A percentile compares a stretch with the other conserved stretches of the same genome.
These are phyloP conservation scores for Syncephalastrum racemosum DNA, from an alignment of 371 early-diverging fungal genomes.

Conservation along the genomic window DNA sequence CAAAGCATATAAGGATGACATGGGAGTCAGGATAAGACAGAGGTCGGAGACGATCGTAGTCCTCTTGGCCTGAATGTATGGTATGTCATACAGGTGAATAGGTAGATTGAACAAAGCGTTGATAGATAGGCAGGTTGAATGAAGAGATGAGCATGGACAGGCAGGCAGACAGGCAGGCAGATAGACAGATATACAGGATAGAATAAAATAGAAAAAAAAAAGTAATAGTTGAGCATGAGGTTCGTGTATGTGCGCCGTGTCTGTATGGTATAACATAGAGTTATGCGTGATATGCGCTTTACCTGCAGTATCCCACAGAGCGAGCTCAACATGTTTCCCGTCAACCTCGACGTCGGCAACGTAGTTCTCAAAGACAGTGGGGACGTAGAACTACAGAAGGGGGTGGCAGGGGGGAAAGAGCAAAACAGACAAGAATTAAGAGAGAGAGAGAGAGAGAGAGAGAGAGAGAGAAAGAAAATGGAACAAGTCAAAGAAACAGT, in stretches of 20 bases:
- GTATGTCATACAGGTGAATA: no score
- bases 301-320: constrained; percentile 98
- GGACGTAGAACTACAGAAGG: constrained; percentile 84
- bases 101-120: constrained; percentile 7
- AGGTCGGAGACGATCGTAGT: constrained; percentile 90
- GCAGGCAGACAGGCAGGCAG: constrained; percentile 18
- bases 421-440: background rate
- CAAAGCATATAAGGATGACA: constrained; percentile 85
- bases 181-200: background rate
- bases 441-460: background rate
- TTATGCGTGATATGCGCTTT: constrained; percentile 26
- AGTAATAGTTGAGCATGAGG: background rate
- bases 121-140: background rate
- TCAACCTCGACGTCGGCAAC: constrained; percentile 82
- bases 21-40: constrained; percentile 91
- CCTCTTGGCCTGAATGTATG: constrained; percentile 72
- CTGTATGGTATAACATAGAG: background rate
- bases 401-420: no score
- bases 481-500: background rate
- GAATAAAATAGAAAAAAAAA: constrained; percentile 2
- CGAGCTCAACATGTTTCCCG: constrained; percentile 39
- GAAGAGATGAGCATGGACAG: background rate
- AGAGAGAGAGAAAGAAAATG: background rate
- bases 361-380: constrained; percentile 96
- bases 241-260: background rate